These are phyloP conservation scores for Monoraphidium neglectum DNA, from an alignment of 139 green algal genomes.

Conservation along the genomic window DNA sequence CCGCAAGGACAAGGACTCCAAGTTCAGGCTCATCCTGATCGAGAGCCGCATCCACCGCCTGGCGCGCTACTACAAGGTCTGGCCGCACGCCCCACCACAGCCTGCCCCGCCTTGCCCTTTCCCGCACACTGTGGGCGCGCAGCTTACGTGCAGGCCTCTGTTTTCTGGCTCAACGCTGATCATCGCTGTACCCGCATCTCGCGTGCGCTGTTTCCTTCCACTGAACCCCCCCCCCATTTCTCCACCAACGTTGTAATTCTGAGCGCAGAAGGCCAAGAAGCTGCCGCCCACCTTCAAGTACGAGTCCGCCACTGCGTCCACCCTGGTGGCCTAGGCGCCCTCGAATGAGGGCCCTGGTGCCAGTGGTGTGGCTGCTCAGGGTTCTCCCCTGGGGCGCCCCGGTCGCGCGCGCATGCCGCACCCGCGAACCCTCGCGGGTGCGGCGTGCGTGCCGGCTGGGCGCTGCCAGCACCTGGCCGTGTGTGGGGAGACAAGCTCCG, in stretches of 20 bases:
- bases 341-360: not conserved
- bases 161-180: slow-evolving; percentile 2
- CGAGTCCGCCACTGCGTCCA: slow-evolving; percentile 92
- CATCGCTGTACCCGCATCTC: not conserved
- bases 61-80: slow-evolving; percentile 98
- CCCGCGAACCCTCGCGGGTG: no score
- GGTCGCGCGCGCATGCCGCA: no score
- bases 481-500: no score
- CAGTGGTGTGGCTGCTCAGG: no score
- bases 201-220: not conserved
- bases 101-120: not conserved
- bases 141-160: not conserved
- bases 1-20: slow-evolving; percentile 96
- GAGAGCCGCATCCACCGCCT: slow-evolving; percentile 98
- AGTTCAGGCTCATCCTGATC: slow-evolving; percentile 88
- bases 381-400: no score
- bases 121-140: not conserved
- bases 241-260: not conserved
- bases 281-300: slow-evolving; percentile 92
- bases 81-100: not conserved
- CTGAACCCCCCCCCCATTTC: not conserved
- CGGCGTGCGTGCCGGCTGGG: no score
- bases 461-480: no score
- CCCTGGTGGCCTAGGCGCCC: slow-evolving; percentile 72
- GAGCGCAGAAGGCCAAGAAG: slow-evolving; percentile 67